Percentiles rank a stretch among this genome's conserved stretches.
Evolutionary conservation across 1,284 basidiomycete genomes (phyloP).

Genomic region (Coriolopsis trogii): DNA sequence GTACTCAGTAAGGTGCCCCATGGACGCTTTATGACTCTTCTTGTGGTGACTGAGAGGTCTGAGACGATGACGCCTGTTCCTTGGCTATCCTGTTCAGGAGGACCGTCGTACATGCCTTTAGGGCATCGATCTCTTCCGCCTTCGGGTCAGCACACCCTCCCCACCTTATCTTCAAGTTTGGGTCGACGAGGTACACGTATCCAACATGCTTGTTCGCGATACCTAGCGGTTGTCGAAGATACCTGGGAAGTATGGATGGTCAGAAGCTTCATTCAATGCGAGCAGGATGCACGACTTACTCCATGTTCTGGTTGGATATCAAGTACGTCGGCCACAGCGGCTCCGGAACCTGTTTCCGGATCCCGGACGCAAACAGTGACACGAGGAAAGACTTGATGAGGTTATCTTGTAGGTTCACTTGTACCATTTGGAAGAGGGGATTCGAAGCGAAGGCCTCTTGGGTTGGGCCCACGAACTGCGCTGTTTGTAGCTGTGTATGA

Average conservation of each 20-base stretch:
- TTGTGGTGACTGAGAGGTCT: background rate
- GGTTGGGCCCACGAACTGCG: conserved; percentile 72
- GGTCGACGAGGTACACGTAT: conserved; percentile 92
- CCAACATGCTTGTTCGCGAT: conserved; percentile 92
- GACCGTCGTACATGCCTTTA: conserved; percentile 77
- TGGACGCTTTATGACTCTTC: conserved; percentile 2
- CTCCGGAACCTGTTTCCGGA: conserved; percentile 68
- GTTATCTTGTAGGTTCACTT: conserved; percentile 93
- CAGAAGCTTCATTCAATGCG: background rate
- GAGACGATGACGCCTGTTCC: background rate
- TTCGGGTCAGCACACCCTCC: conserved; percentile 88
- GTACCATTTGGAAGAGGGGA: conserved; percentile 79
- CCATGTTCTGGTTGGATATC: conserved; percentile 80
- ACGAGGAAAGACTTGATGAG: conserved; percentile 89
- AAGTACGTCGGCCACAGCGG: conserved; percentile 79
- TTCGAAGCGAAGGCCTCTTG: conserved; percentile 63
- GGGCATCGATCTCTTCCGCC: conserved; percentile 68
- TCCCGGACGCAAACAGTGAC: conserved; percentile 76
- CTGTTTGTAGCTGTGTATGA: conserved; percentile 73
- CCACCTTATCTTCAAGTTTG: conserved; percentile 88
- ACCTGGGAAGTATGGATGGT: conserved; percentile 40
- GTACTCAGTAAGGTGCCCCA: too few relatives aligned
- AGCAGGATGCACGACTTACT: conserved; percentile 44
- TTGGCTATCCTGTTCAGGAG: conserved; percentile 56
- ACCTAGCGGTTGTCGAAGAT: conserved; percentile 80